These are phyloP conservation scores for Venturia aucupariae DNA, from an alignment of 2,329 filamentous ascomycete species.

Conservation along the genomic window DNA sequence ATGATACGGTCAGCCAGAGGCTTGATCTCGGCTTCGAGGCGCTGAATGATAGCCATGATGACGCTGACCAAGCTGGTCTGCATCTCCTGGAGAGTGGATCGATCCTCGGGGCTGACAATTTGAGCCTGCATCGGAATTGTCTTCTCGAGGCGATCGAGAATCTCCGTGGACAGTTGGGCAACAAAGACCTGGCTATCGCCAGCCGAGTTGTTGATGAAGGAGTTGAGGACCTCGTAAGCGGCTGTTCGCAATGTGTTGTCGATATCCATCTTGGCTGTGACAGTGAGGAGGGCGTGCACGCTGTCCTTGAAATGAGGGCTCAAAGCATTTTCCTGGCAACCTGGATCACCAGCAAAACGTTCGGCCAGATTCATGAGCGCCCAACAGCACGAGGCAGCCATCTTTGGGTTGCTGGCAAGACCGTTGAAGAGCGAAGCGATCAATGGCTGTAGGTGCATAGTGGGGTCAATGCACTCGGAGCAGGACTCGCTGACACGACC, in stretches of 20 bases:
- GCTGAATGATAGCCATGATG: constrained; percentile 80
- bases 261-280: constrained; percentile 72
- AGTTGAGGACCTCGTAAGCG: constrained; percentile 92
- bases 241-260: constrained; percentile 89
- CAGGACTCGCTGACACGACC: constrained; percentile 93
- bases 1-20: constrained; percentile 92
- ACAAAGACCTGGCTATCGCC: constrained; percentile 75
- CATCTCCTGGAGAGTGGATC: constrained; percentile 92
- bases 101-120: constrained; percentile 94
- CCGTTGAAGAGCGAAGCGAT: constrained; percentile 86
- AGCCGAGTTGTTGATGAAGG: constrained; percentile 85
- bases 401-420: constrained; percentile 84
- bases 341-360: constrained; percentile 80
- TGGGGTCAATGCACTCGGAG: constrained; percentile 81
- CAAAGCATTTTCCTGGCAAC: constrained; percentile 69
- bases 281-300: constrained; percentile 71
- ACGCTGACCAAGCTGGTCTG: constrained; percentile 92
- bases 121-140: constrained; percentile 84
- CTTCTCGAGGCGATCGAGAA: constrained; percentile 83
- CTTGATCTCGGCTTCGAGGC: constrained; percentile 81
- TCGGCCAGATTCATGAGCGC: constrained; percentile 97
- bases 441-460: constrained; percentile 70
- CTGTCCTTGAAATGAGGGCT: constrained; percentile 91
- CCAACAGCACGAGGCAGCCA: constrained; percentile 98
- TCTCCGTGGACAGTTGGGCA: constrained; percentile 73